Base-by-base conservation (phyloP, 805 yeast species). In the Candida ascalaphidarum region DNA sequence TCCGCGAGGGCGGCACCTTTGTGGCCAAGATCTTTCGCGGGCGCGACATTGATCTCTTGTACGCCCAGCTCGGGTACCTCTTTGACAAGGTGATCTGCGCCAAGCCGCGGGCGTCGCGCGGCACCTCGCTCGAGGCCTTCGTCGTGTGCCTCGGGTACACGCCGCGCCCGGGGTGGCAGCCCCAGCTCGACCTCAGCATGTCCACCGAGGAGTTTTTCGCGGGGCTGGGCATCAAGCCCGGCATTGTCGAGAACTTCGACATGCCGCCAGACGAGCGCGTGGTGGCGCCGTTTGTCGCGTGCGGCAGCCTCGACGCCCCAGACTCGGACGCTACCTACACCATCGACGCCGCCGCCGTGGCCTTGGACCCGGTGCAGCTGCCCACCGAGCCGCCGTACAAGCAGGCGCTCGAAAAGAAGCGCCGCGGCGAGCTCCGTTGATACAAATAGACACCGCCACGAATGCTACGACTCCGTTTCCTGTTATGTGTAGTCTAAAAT, bases 321-420 rank as follows among this genome's bases (percentile, higher is more conserved):
- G 98, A 92, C 52, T 83, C 96, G 1, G 98, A 92, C 56, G 98
- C 98, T 1, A 89, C 97, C 0, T 92, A 92, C 49, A 57, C 74
- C 5, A 55, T 77, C 21, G 76, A 73, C 17, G 28, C 44, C 3
- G 47, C 41, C 17, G 53, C 48, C 21, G 52, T 50, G 13, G 77
- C 85, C 33, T 57, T 92, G 35, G 94, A 85, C 40, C 98, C 98
- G 0, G 94, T 92, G 8, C 97, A 92, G 46, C 65, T 76, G 52
- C 98, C 98, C 7, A 88, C 96, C 1, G 92, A 95, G 18, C 98
- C 98, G 2, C 96, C 98, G 1, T 92, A 92, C 55, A 89, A 89
- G 57, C 73, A 74, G 33, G 98, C 97, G 0, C 57, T 92, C 32
- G 95, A 85, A 48, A 62, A 83, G 71, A 85, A 83, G 55, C 68